A percentile compares a stretch with the other conserved stretches of the same genome.
Evolutionary conservation across 1,284 basidiomycete species (phyloP).

Genomic region (Fistulina hepatica): DNA sequence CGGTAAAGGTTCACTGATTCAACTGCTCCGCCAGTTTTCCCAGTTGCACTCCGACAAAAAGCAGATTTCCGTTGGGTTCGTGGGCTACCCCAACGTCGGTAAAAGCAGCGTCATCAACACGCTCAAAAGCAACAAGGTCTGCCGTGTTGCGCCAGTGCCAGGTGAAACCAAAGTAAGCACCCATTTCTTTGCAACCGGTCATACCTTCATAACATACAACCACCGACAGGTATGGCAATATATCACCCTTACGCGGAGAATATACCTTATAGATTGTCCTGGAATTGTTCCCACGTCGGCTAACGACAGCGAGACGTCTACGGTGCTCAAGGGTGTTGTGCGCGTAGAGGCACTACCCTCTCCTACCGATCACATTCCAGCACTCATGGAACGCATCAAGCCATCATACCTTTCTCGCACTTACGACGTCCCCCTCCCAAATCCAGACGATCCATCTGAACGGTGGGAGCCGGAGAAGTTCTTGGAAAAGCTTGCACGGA

Average conservation of each 20-base stretch:
- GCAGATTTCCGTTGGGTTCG: constrained; percentile 96
- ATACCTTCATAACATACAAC: constrained; percentile 6
- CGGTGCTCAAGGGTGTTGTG: constrained; percentile 94
- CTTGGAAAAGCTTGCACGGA: constrained; percentile 77
- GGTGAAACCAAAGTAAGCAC: constrained; percentile 86
- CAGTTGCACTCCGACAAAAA: constrained; percentile 98
- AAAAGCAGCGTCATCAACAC: constrained; percentile 99
- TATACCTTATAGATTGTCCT: constrained; percentile 99
- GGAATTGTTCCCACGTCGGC: constrained; percentile 95
- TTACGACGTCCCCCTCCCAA: constrained; percentile 67
- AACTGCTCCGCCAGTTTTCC: constrained; percentile 93
- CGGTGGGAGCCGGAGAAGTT: constrained; percentile 73
- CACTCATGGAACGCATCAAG: constrained; percentile 82
- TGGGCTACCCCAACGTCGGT: constrained; percentile 98
- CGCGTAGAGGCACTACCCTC: constrained; percentile 92
- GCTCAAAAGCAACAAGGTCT: constrained; percentile 96
- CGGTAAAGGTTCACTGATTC: constrained; percentile 96
- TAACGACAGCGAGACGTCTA: constrained; percentile 83
- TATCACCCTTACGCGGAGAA: constrained; percentile 89
- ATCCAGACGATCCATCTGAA: constrained; percentile 36
- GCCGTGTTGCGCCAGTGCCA: constrained; percentile 92
- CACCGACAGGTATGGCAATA: constrained; percentile 88
- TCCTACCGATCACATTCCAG: constrained; percentile 89
- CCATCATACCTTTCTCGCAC: constrained; percentile 89
- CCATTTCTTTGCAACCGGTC: background rate